Evolutionary conservation across 2,329 filamentous ascomycete species (phyloP), one percentile per base, ranked within the genome.

Genomic region (Calonectria naviculata): DNA sequence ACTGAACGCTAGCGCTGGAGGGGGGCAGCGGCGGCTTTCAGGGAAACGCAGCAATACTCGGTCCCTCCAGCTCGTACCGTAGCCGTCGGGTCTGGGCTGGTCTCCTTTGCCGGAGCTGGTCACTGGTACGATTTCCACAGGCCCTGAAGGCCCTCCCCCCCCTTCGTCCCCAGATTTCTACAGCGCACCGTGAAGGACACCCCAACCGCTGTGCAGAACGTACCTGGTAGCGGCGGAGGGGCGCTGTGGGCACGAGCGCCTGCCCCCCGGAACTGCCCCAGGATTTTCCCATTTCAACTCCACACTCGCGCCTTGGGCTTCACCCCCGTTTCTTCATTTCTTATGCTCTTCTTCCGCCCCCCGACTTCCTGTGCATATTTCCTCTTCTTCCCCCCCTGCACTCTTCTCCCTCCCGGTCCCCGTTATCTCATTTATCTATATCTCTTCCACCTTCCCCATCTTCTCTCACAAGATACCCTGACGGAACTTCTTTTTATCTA

Each of bases 221-320:
- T 67, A 46, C 65, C 52, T 60, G 65, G 64, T 47, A 60, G 52
- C 46, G 24, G 56, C 29, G 42, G 72, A 72, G 70, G 52, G 65
- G 67, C 56, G 63, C 68, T 63, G 72, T 62, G 73, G 65, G 68
- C 74, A 70, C 68, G 68, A 71, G 76, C 75, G 71, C 68, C 68
- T 66, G 62, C 69, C 76, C 75, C 67, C 67, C 34, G 67, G 67
- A 74, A 42, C 68, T 73, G 69, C 76, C 76, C 76, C 76, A 76
- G 77, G 76, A 77, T 78, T 78, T 78, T 75, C 75, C 72, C 75
- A 72, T 75, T 76, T 68, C 70, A 73, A 74, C 76, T 78, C 76
- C 76, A 78, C 76, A 78, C 62, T 75, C 70, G 65, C 70, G 69
- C 54, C 68, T 65, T 68, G 52, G 60, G 65, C 36, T 65, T 74